Base-by-base conservation (phyloP, 208 protist species). In the Endotrypanum monterogeii region DNA sequence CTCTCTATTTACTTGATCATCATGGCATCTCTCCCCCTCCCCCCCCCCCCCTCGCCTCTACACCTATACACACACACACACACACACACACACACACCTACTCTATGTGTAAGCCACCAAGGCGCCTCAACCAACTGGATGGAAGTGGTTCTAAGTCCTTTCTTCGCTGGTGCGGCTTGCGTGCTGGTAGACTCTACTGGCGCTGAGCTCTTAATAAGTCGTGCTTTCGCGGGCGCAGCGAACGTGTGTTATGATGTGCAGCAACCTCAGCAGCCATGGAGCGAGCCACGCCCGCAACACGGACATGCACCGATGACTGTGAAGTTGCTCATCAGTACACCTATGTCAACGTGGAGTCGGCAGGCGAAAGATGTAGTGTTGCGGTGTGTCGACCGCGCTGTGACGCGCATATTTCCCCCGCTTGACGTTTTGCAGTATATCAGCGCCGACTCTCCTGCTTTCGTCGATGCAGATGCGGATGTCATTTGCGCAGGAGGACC, bases 311-410 rank as follows among this genome's bases (percentile, higher is more conserved):
- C n/a, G 0, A 60, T 82, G 1, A 32, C 37, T 28, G 57, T 82
- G 50, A 39, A 52, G 44, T 52, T 82, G 28, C 0, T 18, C 5
- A 44, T 77, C 20, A 30, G 30, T 41, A 30, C 52, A 25, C 37
- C 54, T 20, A 30, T 68, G 16, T n/a, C 52, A 11, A 4, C n/a
- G 55, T 84, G 75, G 78, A 66, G 50, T 1, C 76, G 76, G 3
- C 4, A 50, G n/a, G 39, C 67, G 55, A 74, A 79, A 58, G 93
- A 95, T 69, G 72, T 52, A n/a, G 79, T 93, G 46, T 71, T 90
- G 30, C 84, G 83, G 3, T 94, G 86, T 69, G 82, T 95, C 25
- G 93, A 97, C 73, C 89, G 93, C 5, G 78, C 89, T 1, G 79
- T 91, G n/a, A 28, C 76, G 7, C 90, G 93, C 30, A 75, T 97